These are phyloP conservation scores for Strobilomyces dryophilus DNA, from an alignment of 768 basidiomycete genomes.

Conservation along the genomic window DNA sequence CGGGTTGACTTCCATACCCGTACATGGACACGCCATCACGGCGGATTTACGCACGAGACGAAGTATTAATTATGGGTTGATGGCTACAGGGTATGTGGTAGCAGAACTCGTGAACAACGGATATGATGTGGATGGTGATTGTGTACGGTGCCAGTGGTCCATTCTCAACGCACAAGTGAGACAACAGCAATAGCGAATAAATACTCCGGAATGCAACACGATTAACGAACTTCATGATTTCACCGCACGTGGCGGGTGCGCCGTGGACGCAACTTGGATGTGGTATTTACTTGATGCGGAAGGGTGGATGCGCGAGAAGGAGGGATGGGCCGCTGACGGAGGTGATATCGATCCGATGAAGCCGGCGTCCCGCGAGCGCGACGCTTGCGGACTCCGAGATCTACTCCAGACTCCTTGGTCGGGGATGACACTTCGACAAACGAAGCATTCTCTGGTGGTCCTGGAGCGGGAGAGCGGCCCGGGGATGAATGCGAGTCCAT, in stretches of 20 bases:
- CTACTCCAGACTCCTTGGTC: slow-evolving; percentile 3
- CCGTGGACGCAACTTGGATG: slow-evolving; percentile 13
- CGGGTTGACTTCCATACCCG: neutral
- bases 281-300: slow-evolving; percentile 13
- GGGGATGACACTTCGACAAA: slow-evolving; percentile 8
- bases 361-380: slow-evolving; percentile 7
- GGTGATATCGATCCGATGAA: slow-evolving; percentile 25
- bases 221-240: neutral
- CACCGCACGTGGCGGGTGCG: slow-evolving; percentile 13
- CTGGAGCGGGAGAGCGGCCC: slow-evolving; percentile 2
- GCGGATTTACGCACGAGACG: neutral
- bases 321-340: slow-evolving; percentile 26
- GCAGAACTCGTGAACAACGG: neutral
- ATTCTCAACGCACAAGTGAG: slow-evolving; percentile 9
- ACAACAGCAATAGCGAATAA: slow-evolving; percentile 38
- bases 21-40: neutral
- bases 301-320: slow-evolving; percentile 11
- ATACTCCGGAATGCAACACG: slow-evolving; percentile 14
- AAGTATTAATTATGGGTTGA: slow-evolving; percentile 7
- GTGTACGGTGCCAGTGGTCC: slow-evolving; percentile 5
- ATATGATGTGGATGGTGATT: neutral
- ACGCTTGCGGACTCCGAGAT: slow-evolving; percentile 8
- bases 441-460: slow-evolving; percentile 3
- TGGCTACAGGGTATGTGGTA: slow-evolving; percentile 4
- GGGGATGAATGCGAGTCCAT: slow-evolving; percentile 23